Percentiles rank a stretch among this genome's conserved stretches.
Evolutionary conservation across 352 stramenopile species (phyloP).

Genomic region (Globisporangium orthogonon): DNA sequence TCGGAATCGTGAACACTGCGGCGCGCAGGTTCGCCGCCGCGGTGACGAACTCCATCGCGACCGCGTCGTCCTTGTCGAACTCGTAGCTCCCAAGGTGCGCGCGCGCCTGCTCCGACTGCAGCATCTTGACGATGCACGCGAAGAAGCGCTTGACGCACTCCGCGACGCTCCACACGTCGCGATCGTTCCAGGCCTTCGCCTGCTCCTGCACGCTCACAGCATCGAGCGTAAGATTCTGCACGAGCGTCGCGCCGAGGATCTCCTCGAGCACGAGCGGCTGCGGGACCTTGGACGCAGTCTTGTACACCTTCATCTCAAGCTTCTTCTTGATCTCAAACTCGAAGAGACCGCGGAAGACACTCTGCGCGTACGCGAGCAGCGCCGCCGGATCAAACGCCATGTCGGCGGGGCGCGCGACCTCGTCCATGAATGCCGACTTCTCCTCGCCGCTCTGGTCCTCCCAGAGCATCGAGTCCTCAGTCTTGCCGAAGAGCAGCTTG

Average conservation of each 20-base stretch:
- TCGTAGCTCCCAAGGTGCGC: slow-evolving; percentile 67
- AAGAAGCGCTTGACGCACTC: slow-evolving; percentile 89
- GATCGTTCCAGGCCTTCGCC: slow-evolving; percentile 62
- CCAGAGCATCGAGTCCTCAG: slow-evolving; percentile 94
- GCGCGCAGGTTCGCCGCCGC: slow-evolving; percentile 95
- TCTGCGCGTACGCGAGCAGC: slow-evolving; percentile 58
- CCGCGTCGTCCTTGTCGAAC: slow-evolving; percentile 98
- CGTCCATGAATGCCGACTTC: slow-evolving; percentile 80
- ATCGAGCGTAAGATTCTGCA: slow-evolving; percentile 28
- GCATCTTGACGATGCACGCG: slow-evolving; percentile 50
- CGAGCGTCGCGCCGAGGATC: slow-evolving; percentile 35
- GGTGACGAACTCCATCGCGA: slow-evolving; percentile 97
- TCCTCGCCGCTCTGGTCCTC: slow-evolving; percentile 77
- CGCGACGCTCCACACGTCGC: slow-evolving; percentile 81
- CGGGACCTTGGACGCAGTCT: slow-evolving; percentile 90
- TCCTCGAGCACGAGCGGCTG: slow-evolving; percentile 64
- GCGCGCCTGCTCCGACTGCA: slow-evolving; percentile 47
- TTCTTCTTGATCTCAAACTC: slow-evolving; percentile 95
- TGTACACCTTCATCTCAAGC: slow-evolving; percentile 95
- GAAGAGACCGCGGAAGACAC: slow-evolving; percentile 90
- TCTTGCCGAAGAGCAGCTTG: slow-evolving; percentile 85
- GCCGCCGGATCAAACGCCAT: slow-evolving; percentile 34
- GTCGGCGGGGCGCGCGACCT: slow-evolving; percentile 39
- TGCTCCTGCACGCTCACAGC: slow-evolving; percentile 17
- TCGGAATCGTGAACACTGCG: slow-evolving; percentile 71